These are phyloP conservation scores for Chlamydomonas urium DNA, from an alignment of 139 green algal species.

Conservation along the genomic window DNA sequence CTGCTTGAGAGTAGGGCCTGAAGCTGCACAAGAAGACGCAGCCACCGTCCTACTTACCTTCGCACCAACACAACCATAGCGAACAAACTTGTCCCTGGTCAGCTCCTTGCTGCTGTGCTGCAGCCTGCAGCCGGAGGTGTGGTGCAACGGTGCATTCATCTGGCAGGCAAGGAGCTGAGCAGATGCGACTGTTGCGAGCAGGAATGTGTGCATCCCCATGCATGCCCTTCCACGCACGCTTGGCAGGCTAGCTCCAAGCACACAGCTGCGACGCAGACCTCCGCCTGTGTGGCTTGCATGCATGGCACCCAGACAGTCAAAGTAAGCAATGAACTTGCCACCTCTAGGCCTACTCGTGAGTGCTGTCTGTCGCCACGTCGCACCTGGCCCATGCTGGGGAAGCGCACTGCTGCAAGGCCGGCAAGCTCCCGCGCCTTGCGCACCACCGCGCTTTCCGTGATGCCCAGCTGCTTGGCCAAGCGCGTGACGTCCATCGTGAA, in stretches of 20 bases:
- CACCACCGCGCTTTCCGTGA: background rate
- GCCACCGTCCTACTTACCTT: too few relatives aligned
- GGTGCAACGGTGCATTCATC: too few relatives aligned
- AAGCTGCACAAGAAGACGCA: too few relatives aligned
- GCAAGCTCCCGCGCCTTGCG: conserved; percentile 2
- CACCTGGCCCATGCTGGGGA: conserved; percentile 4
- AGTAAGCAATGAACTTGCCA: background rate
- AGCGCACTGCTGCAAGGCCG: background rate
- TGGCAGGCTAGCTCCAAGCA: conserved; percentile 13
- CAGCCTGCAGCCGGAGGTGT: too few relatives aligned
- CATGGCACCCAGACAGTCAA: background rate
- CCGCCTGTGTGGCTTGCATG: background rate
- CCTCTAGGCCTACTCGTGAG: background rate
- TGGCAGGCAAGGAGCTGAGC: too few relatives aligned
- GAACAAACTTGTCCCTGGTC: conserved; percentile 1
- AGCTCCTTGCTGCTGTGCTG: conserved; percentile 10
- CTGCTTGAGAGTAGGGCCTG: too few relatives aligned
- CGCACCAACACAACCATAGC: background rate
- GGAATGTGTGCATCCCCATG: too few relatives aligned
- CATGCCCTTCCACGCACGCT: too few relatives aligned
- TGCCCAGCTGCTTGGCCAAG: conserved; percentile 8
- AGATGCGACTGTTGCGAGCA: too few relatives aligned
- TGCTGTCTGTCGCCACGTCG: background rate
- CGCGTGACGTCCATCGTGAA: conserved; percentile 8
- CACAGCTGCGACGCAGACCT: conserved; percentile 13